Evolutionary conservation across 1,284 basidiomycete species (phyloP).

Genomic region (Ustilago sp.): DNA sequence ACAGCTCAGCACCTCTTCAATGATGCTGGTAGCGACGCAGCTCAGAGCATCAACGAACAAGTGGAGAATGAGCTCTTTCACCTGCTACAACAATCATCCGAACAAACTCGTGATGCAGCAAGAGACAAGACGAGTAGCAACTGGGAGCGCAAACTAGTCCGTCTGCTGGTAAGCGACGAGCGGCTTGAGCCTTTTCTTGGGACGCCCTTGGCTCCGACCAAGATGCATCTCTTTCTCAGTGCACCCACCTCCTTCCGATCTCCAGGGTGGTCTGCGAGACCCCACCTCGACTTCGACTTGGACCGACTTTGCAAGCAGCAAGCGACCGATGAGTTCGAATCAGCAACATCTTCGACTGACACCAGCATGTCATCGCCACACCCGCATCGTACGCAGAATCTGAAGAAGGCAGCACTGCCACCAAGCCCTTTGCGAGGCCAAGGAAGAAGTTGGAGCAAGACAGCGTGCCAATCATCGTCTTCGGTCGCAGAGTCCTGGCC

Average conservation of each 20-base stretch:
- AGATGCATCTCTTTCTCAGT: slow-evolving; percentile 46
- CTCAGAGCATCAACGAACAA: not conserved
- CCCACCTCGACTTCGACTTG: slow-evolving; percentile 41
- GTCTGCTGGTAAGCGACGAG: slow-evolving; percentile 40
- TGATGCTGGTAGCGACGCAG: not conserved
- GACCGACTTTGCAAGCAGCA: slow-evolving; percentile 17
- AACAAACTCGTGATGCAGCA: slow-evolving; percentile 21
- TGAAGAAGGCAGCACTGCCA: slow-evolving; percentile 10
- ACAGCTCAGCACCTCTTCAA: not conserved
- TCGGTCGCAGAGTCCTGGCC: slow-evolving; percentile 39
- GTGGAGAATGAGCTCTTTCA: not conserved
- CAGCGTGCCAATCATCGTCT: slow-evolving; percentile 18
- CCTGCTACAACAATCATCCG: slow-evolving; percentile 12
- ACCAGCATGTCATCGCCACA: slow-evolving; percentile 9
- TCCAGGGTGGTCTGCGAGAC: slow-evolving; percentile 49
- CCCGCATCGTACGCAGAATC: not conserved
- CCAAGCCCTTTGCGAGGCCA: slow-evolving; percentile 16
- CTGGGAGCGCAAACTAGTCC: slow-evolving; percentile 57
- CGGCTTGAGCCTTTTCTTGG: slow-evolving; percentile 27
- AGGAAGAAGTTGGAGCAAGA: slow-evolving; percentile 19
- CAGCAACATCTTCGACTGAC: slow-evolving; percentile 4
- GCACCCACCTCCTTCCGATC: slow-evolving; percentile 43
- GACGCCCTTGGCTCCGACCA: slow-evolving; percentile 26
- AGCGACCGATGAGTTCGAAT: not conserved
- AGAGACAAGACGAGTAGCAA: slow-evolving; percentile 46